phyloP scores from a whole-genome alignment of 2,329 filamentous ascomycete species.

The Tolypocladium nubicola region DNA sequence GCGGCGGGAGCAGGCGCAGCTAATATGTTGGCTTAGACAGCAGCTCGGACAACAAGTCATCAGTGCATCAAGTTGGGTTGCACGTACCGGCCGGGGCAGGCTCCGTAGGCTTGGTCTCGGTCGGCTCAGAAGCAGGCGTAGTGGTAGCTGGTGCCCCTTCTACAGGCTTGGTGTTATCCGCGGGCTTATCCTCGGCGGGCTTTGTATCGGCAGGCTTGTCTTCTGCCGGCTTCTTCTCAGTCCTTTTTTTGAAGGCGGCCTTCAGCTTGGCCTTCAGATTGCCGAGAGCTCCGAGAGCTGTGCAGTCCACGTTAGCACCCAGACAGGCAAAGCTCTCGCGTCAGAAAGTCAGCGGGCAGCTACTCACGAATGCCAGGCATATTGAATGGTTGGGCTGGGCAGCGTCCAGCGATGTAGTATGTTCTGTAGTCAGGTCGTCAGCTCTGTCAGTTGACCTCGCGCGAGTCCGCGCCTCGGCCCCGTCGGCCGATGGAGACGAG shows the following conservation, averaged over 20 bases:
- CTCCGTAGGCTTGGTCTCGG: slow-evolving; percentile 23
- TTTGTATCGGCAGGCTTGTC: slow-evolving; percentile 10
- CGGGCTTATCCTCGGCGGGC: slow-evolving; percentile 15
- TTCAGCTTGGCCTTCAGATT: slow-evolving; percentile 47
- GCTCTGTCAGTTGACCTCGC: background rate
- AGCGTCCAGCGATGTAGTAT: background rate
- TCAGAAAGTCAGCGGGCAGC: slow-evolving; percentile 1
- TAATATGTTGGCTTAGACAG: slow-evolving; percentile 4
- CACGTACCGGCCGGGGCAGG: slow-evolving; percentile 20
- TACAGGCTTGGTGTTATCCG: slow-evolving; percentile 11
- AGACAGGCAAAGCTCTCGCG: background rate
- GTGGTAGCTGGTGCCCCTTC: slow-evolving; percentile 14
- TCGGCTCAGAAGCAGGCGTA: slow-evolving; percentile 17
- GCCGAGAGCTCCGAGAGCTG: slow-evolving; percentile 39
- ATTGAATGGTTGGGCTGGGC: slow-evolving; percentile 11
- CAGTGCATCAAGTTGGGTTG: background rate
- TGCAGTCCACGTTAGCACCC: background rate
- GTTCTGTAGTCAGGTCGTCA: background rate
- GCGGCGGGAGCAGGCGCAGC: slow-evolving; percentile 14
- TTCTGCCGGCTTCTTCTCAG: slow-evolving; percentile 18
- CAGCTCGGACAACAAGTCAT: background rate
- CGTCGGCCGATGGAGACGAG: background rate
- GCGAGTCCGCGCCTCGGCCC: background rate
- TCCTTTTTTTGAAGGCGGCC: slow-evolving; percentile 40
- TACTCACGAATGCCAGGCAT: slow-evolving; percentile 45